Base-by-base conservation (phyloP, 176 grass and related monocot genomes). In the Secale cereale region DNA sequence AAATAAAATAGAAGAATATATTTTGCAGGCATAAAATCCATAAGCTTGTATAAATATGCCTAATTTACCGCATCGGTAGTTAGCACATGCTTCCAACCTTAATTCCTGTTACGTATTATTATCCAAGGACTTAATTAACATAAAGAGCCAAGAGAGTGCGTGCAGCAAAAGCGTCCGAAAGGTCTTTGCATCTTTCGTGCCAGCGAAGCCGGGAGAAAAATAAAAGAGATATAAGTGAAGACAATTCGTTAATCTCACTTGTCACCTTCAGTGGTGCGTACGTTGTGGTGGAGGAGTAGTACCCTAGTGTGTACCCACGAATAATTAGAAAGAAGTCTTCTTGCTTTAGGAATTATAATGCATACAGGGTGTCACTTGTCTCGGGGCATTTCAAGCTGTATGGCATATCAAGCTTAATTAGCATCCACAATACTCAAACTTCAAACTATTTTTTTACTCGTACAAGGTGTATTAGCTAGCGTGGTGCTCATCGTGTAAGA, bases 291-390 rank as follows among this genome's bases (percentile, higher is more conserved):
- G 2, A 20, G 6, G 26, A 17, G 25, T 37, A 20, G 32, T 73
- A 48, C 23, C 14, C 41, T 45, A 14, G 41, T 45, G 12, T 45
- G 41, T 64, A 39, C 39, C 48, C 69, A 57, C 77, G 70, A 6
- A 81, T 69, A 9, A 81, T 69, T 65, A 27, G 70, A 81, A 70
- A 77, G 12, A 62, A 81, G 20, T 39, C 5, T 50, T 81, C 70
- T 70, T 82, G 16, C 54, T 71, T 82, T 65, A 16, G 36, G 79
- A 83, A n/a, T n/a, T n/a, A n/a, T n/a, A n/a, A n/a, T n/a, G n/a
- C n/a, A n/a, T n/a, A n/a, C 88, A 86, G 84, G 45, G 65, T 90
- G 84, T 86, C 80, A 66, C 36, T 59, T 86, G 84, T 78, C 79
- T 6, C 35, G 74, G 78, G 67, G 65, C 74, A 29, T 66, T 46